Evolutionary conservation across 1,284 basidiomycete genomes (phyloP), one percentile per base, ranked within the genome.

Genomic region (Boletus subluridellus): DNA sequence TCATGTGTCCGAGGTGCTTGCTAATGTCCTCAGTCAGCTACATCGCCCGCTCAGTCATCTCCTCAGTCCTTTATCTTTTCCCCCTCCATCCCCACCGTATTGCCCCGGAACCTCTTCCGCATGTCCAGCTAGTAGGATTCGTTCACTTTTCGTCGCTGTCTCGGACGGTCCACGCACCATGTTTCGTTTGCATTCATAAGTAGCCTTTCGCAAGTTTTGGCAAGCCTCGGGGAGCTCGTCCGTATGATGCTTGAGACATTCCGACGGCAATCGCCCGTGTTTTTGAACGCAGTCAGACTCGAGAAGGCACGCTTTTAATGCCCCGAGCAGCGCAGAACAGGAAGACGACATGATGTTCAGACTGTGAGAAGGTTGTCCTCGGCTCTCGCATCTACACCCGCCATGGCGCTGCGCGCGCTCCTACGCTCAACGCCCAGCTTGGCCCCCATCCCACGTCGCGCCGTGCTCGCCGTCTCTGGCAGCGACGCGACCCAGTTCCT

Each of bases 111-210:
- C 14, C 90, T 78, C 72, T 90, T 92, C 61, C 90, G 80, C 90
- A 92, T 92, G 67, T 92, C 89, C 62, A 92, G 74, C 89, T 92
- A 55, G n/a, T 46, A 10, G n/a, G 4, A 0, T 1, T 55, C 26
- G 34, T 57, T 46, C n/a, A 38, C 4, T n/a, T 21, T n/a, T 6
- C 28, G 39, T 30, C 35, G 15, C 45, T 45, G 26, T 32, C 41
- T 32, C 30, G n/a, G 51, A n/a, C 52, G 42, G 8, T 35, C n/a
- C 28, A 78, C 87, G 60, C 58, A 93, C 92, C 89, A 94, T 89
- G 42, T 89, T 89, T 60, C 91, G 81, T 73, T 94, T 94, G 76
- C 92, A 94, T 65, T 94, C 90, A 66, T 89, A 93, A 2, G 88
- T 87, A 5, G 91, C 90, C 69, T 83, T 85, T 52, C 92, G 80